Conservation (phyloP, 2,329 filamentous ascomycete genomes). For the Thielaviopsis punctulata region DNA sequence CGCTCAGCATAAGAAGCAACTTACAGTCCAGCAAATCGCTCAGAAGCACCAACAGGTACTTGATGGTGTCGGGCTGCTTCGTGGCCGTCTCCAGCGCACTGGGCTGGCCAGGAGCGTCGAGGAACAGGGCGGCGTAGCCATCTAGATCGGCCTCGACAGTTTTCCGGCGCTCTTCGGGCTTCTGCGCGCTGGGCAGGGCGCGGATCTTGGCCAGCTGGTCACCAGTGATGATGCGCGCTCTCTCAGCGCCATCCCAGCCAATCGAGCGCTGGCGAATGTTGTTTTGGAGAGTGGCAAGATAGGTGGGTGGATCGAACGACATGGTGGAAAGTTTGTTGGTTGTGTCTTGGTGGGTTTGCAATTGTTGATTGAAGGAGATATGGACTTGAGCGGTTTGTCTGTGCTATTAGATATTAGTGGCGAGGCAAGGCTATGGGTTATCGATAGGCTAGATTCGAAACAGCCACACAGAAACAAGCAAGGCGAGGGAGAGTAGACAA, state of each 20-base stretch:
- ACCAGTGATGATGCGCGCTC: conserved; percentile 85
- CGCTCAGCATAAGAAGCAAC: conserved; percentile 4
- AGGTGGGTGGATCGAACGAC: conserved; percentile 84
- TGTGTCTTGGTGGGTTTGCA: not conserved
- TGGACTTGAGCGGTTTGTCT: not conserved
- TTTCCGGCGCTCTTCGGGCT: conserved; percentile 64
- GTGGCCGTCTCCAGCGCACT: conserved; percentile 70
- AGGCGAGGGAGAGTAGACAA: not conserved
- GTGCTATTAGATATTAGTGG: not conserved
- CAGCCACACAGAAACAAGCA: not conserved
- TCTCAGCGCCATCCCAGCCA: conserved; percentile 91
- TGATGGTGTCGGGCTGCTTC: conserved; percentile 77
- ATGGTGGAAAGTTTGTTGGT: conserved; percentile 28
- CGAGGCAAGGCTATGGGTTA: not conserved
- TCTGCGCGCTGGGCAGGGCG: conserved; percentile 88
- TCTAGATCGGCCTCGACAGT: conserved; percentile 64
- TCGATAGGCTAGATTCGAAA: not conserved
- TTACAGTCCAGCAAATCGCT: conserved; percentile 75
- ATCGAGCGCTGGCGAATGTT: conserved; percentile 94
- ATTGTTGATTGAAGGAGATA: not conserved
- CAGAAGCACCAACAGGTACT: conserved; percentile 83
- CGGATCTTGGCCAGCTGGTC: conserved; percentile 90
- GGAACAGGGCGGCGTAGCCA: conserved; percentile 64
- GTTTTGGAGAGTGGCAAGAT: conserved; percentile 73
- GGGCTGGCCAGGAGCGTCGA: conserved; percentile 52